These are phyloP conservation scores for Colletotrichum sp. DNA, from an alignment of 2,329 filamentous ascomycete genomes.

Conservation along the genomic window DNA sequence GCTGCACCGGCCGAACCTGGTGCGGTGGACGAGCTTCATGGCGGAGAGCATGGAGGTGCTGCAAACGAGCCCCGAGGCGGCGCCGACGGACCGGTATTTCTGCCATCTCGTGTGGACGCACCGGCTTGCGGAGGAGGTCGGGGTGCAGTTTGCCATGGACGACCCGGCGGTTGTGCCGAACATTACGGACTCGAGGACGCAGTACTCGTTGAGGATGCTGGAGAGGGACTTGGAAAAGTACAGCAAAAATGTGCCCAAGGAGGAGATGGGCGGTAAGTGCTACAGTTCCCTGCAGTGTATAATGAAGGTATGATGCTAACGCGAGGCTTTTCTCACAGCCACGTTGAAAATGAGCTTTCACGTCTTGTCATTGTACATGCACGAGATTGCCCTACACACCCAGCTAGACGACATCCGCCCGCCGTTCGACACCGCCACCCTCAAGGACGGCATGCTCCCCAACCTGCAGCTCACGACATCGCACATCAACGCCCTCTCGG, in stretches of 20 bases:
- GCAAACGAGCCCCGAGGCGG: conserved; percentile 57
- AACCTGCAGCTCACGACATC: conserved; percentile 54
- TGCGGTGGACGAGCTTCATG: conserved; percentile 67
- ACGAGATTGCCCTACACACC: conserved; percentile 75
- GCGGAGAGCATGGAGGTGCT: conserved; percentile 63
- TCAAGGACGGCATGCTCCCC: conserved; percentile 46
- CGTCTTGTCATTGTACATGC: conserved; percentile 74
- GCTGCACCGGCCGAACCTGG: conserved; percentile 63
- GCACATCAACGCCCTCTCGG: conserved; percentile 70
- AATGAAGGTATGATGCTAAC: conserved; percentile 10
- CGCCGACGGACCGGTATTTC: conserved; percentile 61
- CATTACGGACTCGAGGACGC: conserved; percentile 67
- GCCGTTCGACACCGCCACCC: conserved; percentile 49
- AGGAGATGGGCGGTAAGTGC: conserved; percentile 62
- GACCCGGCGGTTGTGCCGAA: conserved; percentile 60
- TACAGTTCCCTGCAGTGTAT: neutral
- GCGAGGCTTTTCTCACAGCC: conserved; percentile 42
- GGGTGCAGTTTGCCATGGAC: conserved; percentile 70
- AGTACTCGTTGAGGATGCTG: conserved; percentile 69
- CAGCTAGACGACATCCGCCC: conserved; percentile 61
- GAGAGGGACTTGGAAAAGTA: conserved; percentile 70
- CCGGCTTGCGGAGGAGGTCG: conserved; percentile 71
- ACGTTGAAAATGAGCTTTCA: conserved; percentile 68
- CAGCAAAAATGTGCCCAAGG: conserved; percentile 55
- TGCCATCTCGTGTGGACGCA: conserved; percentile 66